phyloP scores from a whole-genome alignment of 495 filamentous ascomycete genomes.

The Entonaema liquescens region DNA sequence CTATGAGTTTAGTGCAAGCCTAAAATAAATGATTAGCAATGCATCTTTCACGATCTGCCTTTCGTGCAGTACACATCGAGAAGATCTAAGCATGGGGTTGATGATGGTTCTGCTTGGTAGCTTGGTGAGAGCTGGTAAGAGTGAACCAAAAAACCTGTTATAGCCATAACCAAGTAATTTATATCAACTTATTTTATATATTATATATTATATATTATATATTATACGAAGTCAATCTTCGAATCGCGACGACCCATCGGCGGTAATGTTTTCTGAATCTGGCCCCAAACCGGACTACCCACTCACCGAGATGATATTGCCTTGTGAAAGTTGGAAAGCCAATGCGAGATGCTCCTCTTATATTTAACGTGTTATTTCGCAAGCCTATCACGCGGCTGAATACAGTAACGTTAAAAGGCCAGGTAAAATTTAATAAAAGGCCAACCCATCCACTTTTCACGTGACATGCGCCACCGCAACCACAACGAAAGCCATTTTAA shows the following conservation, averaged over 20 bases:
- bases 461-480: too few relatives aligned
- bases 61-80: conserved; percentile 4
- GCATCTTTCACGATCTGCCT: neutral
- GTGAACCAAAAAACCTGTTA: neutral
- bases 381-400: neutral
- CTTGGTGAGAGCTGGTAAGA: neutral
- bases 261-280: neutral
- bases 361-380: neutral
- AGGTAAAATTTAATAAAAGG: too few relatives aligned
- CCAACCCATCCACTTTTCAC: too few relatives aligned
- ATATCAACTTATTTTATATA: too few relatives aligned
- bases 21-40: conserved; percentile 12
- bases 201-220: neutral
- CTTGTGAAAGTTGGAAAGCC: conserved; percentile 2
- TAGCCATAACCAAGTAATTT: neutral
- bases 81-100: conserved; percentile 4
- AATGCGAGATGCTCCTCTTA: neutral
- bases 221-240: neutral
- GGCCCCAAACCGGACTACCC: neutral
- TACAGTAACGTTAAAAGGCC: too few relatives aligned
- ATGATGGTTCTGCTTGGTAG: neutral
- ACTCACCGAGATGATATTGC: neutral
- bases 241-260: neutral
- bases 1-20: conserved; percentile 4
- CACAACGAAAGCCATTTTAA: too few relatives aligned